Percentiles rank a stretch among this genome's conserved stretches.
These are phyloP conservation scores for Lactuca sativa DNA, from an alignment of 129 eudicot genomes.

Conservation along the genomic window DNA sequence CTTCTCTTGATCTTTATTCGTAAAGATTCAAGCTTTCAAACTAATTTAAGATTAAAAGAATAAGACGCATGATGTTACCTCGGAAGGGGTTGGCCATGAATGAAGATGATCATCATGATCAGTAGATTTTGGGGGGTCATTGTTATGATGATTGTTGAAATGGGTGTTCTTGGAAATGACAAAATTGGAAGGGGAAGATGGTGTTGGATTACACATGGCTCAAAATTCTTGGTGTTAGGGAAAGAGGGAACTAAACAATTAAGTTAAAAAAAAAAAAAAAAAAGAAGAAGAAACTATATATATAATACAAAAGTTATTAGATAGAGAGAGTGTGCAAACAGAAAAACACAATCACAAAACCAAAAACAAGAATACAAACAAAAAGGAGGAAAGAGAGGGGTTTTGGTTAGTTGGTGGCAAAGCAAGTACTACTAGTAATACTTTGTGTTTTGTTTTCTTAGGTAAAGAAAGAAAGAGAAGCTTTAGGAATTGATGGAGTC, in stretches of 20 bases:
- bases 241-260: constrained; percentile 33
- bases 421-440: constrained; percentile 30
- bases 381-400: constrained; percentile 18
- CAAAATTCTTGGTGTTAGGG: constrained; percentile 35
- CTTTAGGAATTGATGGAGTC: constrained; percentile 14
- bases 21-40: not conserved
- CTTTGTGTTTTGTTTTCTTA: constrained; percentile 39
- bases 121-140: constrained; percentile 24
- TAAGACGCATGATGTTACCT: constrained; percentile 20
- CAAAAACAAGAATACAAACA: constrained; percentile 26
- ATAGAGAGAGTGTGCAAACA: constrained; percentile 8
- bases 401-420: constrained; percentile 39
- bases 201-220: constrained; percentile 44
- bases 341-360: constrained; percentile 21
- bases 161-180: constrained; percentile 36
- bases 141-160: not conserved
- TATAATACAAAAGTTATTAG: constrained; percentile 18
- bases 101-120: constrained; percentile 22
- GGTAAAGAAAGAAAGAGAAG: constrained; percentile 21
- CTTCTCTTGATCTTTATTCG: not conserved
- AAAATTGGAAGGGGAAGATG: constrained; percentile 34
- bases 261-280: constrained; percentile 11
- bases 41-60: not conserved
- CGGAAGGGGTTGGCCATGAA: constrained; percentile 39
- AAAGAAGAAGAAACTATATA: not conserved